Evolutionary conservation across 1,284 basidiomycete species (phyloP), one percentile per base, ranked within the genome.

Genomic region (Coniophora puteana): DNA sequence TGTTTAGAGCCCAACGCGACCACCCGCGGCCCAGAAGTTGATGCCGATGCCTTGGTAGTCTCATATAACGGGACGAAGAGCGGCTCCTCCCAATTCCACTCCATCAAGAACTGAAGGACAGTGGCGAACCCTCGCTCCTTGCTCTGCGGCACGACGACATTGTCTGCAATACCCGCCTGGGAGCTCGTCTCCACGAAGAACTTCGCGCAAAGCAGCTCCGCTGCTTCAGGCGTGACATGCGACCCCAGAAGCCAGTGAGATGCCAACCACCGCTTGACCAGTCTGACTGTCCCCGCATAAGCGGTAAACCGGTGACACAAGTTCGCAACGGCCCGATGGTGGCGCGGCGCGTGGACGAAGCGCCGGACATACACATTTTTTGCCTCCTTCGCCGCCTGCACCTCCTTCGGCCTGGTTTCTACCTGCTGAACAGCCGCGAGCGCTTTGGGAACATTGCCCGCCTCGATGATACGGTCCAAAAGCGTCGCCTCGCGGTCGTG

Each of bases 211-310:
- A 99, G 60, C 10, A 99, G 67, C 63, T 99, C 96, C 33, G 92
- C 72, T 0, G 80, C 80, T 59, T 97, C 92, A 41, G 82, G 76
- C 5, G 76, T 72, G 30, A 94, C 66, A 50, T 91, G 83, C 0
- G 65, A 62, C 2, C 74, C 67, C 13, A 90, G 71, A 17, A 98
- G 75, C 86, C 95, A 90, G 62, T 99, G 96, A 2, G 85, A 72
- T 0, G 86, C 78, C 35, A 98, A 67, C 96, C 96, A 99, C 37
- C 96, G 78, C 66, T 98, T 95, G 29, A 90, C 78, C 17, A 99
- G 72, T 21, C 96, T 75, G 16, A 89, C 85, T 0, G 93, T 93
- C 5, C 85, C 83, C 2, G 90, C 73, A 58, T 85, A 96, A 5
- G 91, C 86, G 0, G 83, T 67, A 57, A 82, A 88, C 34, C 80